phyloP scores from a whole-genome alignment of 1,284 basidiomycete species.

The Fomitopsis pinicola region DNA sequence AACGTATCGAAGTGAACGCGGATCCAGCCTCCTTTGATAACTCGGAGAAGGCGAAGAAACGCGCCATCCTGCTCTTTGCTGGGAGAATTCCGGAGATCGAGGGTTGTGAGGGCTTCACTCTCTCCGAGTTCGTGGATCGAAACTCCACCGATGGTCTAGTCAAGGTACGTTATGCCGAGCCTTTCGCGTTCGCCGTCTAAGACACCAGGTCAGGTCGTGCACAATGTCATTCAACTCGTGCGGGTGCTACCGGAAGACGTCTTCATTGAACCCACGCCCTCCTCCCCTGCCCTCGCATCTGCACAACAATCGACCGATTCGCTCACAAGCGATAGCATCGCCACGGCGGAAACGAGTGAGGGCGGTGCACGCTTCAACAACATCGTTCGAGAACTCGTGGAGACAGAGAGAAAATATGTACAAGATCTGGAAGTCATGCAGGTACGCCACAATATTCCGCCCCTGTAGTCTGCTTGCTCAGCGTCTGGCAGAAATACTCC shows the following conservation, averaged over 20 bases:
- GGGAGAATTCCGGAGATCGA: constrained; percentile 68
- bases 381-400: constrained; percentile 84
- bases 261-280: constrained; percentile 61
- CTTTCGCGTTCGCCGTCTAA: background rate
- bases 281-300: constrained; percentile 45
- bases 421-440: constrained; percentile 97
- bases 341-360: constrained; percentile 30
- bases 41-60: constrained; percentile 74
- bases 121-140: constrained; percentile 86
- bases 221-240: constrained; percentile 87
- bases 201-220: constrained; percentile 62
- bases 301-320: constrained; percentile 61
- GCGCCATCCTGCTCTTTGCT: constrained; percentile 73
- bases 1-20: constrained; percentile 68
- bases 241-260: constrained; percentile 74
- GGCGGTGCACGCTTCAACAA: constrained; percentile 43
- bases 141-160: constrained; percentile 93
- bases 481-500: constrained; percentile 67
- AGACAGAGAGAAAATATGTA: constrained; percentile 97
- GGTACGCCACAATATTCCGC: constrained; percentile 40
- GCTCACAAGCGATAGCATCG: constrained; percentile 37
- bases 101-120: constrained; percentile 72
- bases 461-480: background rate
- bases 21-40: constrained; percentile 60
- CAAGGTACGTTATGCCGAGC: constrained; percentile 57